Base-by-base conservation (phyloP, 2,329 filamentous ascomycete species). In the Alternaria burnsii region DNA sequence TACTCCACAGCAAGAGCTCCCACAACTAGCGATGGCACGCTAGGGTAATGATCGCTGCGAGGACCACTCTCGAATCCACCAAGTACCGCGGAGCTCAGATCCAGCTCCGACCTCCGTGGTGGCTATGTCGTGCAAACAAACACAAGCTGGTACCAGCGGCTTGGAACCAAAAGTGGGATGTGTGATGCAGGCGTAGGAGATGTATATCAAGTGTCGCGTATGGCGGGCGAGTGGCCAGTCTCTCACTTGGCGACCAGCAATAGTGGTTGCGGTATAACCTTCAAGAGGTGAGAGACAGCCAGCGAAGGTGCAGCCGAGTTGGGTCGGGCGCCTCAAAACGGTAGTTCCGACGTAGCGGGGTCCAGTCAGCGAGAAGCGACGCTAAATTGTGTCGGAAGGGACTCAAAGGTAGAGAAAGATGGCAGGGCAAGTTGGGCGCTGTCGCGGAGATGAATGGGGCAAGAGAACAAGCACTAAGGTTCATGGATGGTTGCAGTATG, bases 271-370 rank as follows among this genome's bases (percentile, higher is more conserved):
- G 63, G 42, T 58, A 57, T 46, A 58, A 58, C 38, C 55, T 62
- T 56, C 56, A 58, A 65, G 59, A 63, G 53, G 68, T 65, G 59
- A 66, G 57, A 69, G 66, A 63, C 60, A 55, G 55, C 52, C 46
- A 61, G 51, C 53, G 16, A 54, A 46, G 11, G 43, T 42, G 58
- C 47, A 50, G 56, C 56, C 56, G 46, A 50, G 42, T 54, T 14
- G 54, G 28, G 60, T 65, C 60, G 67, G 68, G 50, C 61, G 55
- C 55, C 63, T 66, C 58, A 68, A 70, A 63, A 56, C 67, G 66
- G 66, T 62, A 70, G 66, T 71, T 63, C 69, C 65, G 70, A 63
- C 20, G 63, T 60, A 62, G 66, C 63, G 70, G 68, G 71, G 71
- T 65, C 59, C 61, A 59, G 52, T 57, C 54, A 60, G 51, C 54